Percentiles rank a stretch among this genome's conserved stretches.
These are phyloP conservation scores for Phytopythium delawarense DNA, from an alignment of 352 stramenopile genomes.

Conservation along the genomic window DNA sequence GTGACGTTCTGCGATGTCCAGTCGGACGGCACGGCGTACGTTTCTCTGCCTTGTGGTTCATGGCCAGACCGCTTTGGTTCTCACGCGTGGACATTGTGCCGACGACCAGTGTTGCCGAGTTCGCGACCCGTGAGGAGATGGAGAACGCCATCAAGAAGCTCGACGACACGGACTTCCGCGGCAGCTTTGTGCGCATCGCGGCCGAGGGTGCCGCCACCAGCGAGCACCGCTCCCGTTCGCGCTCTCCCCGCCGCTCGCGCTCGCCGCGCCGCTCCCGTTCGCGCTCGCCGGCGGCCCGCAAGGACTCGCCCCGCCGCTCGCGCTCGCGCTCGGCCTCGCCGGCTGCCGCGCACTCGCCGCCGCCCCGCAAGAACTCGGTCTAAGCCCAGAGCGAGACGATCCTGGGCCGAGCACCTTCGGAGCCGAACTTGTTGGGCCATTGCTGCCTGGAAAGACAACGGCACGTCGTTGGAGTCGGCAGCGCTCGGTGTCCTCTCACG, in stretches of 20 bases:
- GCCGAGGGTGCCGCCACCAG: slow-evolving; percentile 28
- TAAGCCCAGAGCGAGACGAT: slow-evolving; percentile 23
- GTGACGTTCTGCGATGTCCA: slow-evolving; percentile 86
- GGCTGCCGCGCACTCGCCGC: slow-evolving; percentile 38
- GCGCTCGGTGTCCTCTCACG: slow-evolving; percentile 1
- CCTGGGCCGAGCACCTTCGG: neutral
- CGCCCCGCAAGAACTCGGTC: slow-evolving; percentile 66
- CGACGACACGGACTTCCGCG: slow-evolving; percentile 86
- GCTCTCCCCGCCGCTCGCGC: slow-evolving; percentile 48
- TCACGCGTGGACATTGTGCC: neutral
- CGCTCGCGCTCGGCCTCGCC: slow-evolving; percentile 64
- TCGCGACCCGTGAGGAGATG: slow-evolving; percentile 79
- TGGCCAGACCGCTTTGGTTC: neutral
- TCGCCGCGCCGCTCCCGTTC: slow-evolving; percentile 71
- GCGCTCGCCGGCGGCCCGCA: slow-evolving; percentile 54
- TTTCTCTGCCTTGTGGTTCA: slow-evolving; percentile 10
- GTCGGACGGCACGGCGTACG: slow-evolving; percentile 77
- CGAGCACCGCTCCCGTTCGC: slow-evolving; percentile 46
- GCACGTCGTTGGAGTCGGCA: neutral
- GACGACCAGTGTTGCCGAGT: slow-evolving; percentile 62
- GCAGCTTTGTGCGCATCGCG: slow-evolving; percentile 75
- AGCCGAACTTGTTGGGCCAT: neutral
- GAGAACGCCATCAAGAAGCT: slow-evolving; percentile 83
- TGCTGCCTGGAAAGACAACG: neutral
- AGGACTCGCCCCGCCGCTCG: slow-evolving; percentile 53